A percentile compares a stretch with the other conserved stretches of the same genome.
Conservation (phyloP, 2,329 filamentous ascomycete genomes). For the Westerdykella aurantiaca region DNA sequence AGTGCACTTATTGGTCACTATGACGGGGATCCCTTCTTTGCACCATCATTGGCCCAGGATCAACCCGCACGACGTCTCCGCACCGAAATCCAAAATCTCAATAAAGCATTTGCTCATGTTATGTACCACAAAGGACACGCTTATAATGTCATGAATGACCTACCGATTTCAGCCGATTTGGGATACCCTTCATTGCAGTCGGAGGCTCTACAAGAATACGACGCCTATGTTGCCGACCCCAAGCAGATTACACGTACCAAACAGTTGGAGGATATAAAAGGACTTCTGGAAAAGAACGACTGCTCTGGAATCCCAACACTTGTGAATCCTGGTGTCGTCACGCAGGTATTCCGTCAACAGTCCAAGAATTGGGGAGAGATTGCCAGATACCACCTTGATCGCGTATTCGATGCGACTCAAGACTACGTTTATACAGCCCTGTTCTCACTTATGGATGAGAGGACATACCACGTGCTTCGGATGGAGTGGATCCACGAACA, state of each 20-base stretch:
- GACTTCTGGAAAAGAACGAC: slow-evolving; percentile 14
- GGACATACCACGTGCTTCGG: slow-evolving; percentile 12
- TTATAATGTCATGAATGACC: slow-evolving; percentile 13
- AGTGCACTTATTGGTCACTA: slow-evolving; percentile 13
- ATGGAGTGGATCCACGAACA: slow-evolving; percentile 15
- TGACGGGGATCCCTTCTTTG: slow-evolving; percentile 18
- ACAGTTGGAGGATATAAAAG: slow-evolving; percentile 16
- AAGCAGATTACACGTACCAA: slow-evolving; percentile 6
- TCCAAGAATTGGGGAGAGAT: slow-evolving; percentile 16
- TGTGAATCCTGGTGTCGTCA: slow-evolving; percentile 20
- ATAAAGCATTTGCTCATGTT: slow-evolving; percentile 17
- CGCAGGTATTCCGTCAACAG: slow-evolving; percentile 19
- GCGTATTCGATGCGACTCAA: slow-evolving; percentile 14
- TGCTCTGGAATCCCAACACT: slow-evolving; percentile 15
- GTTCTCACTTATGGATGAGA: slow-evolving; percentile 11
- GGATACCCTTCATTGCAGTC: neutral
- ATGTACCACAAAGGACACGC: slow-evolving; percentile 26
- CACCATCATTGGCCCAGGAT: slow-evolving; percentile 4
- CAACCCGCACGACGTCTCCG: slow-evolving; percentile 26
- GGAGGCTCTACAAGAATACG: slow-evolving; percentile 6
- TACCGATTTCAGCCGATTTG: neutral
- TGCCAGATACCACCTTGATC: slow-evolving; percentile 13
- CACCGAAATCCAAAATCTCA: slow-evolving; percentile 22
- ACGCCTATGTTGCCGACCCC: slow-evolving; percentile 9
- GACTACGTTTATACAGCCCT: slow-evolving; percentile 14